Evolutionary conservation across 2,329 filamentous ascomycete genomes (phyloP).

Genomic region (Fusarium annulatum): DNA sequence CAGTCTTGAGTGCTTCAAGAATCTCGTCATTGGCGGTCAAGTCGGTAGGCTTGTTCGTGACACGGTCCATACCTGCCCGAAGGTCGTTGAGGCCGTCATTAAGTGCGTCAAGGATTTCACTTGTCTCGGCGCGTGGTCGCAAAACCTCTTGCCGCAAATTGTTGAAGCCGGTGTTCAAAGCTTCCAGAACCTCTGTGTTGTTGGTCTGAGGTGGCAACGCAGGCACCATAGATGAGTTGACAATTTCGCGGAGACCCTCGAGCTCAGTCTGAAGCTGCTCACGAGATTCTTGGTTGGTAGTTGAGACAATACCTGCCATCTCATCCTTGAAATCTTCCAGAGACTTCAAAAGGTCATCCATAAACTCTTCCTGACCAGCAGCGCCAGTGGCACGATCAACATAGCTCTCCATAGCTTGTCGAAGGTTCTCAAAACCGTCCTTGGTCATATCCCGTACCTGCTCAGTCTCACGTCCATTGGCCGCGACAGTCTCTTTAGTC

Average conservation of each 20-base stretch:
- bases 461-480: conserved; percentile 84
- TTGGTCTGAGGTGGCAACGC: conserved; percentile 56
- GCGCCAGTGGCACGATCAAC: conserved; percentile 77
- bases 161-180: conserved; percentile 77
- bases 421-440: conserved; percentile 84
- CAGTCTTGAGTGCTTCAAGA: conserved; percentile 85
- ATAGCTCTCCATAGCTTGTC: conserved; percentile 83
- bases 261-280: conserved; percentile 85
- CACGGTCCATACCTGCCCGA: conserved; percentile 78
- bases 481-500: conserved; percentile 81
- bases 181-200: conserved; percentile 76
- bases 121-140: conserved; percentile 74
- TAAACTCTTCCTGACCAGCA: conserved; percentile 80
- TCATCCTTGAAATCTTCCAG: conserved; percentile 76
- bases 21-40: conserved; percentile 90
- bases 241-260: conserved; percentile 80
- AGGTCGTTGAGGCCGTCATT: conserved; percentile 88
- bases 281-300: conserved; percentile 57
- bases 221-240: conserved; percentile 76
- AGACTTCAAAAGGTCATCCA: conserved; percentile 73
- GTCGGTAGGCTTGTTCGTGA: conserved; percentile 82
- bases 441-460: conserved; percentile 89
- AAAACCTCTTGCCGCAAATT: conserved; percentile 81
- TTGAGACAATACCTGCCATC: conserved; percentile 69
- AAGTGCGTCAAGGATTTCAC: conserved; percentile 88